These are phyloP conservation scores for Trichoderma koningii DNA, from an alignment of 2,329 filamentous ascomycete species.

Conservation along the genomic window DNA sequence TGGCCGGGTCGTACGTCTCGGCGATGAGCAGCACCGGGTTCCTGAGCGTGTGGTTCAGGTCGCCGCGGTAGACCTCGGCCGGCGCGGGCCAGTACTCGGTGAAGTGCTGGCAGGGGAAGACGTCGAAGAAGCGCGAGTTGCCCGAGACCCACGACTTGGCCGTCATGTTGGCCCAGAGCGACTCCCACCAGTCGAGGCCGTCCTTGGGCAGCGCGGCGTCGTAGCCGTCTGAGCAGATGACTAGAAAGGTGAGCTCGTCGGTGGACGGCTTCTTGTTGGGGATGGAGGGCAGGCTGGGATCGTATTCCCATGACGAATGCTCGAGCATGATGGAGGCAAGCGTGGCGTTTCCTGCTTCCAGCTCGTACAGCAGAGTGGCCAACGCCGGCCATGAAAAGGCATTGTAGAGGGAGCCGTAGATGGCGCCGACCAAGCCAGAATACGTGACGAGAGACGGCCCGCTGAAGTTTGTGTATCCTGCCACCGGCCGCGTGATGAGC, in stretches of 20 bases:
- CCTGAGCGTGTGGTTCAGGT: constrained; percentile 47
- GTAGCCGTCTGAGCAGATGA: constrained; percentile 51
- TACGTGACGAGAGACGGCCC: constrained; percentile 52
- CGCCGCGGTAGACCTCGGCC: constrained; percentile 51
- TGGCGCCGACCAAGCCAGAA: constrained; percentile 42
- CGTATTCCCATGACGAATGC: constrained; percentile 43
- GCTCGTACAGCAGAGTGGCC: constrained; percentile 46
- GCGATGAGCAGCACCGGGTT: constrained; percentile 51
- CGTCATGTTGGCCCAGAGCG: constrained; percentile 52
- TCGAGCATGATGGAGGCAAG: constrained; percentile 46
- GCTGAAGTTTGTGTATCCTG: constrained; percentile 42
- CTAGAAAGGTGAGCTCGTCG: constrained; percentile 45
- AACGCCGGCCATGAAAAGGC: constrained; percentile 46
- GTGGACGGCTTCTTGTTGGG: constrained; percentile 37
- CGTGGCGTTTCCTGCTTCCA: constrained; percentile 50
- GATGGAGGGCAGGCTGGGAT: constrained; percentile 42
- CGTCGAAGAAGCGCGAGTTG: constrained; percentile 48
- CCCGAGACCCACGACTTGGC: constrained; percentile 49
- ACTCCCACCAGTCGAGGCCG: constrained; percentile 49
- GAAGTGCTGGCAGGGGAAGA: constrained; percentile 52
- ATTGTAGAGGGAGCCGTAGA: constrained; percentile 50
- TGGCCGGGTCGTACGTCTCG: constrained; percentile 54
- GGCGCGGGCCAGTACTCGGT: constrained; percentile 48
- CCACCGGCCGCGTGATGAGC: constrained; percentile 43
- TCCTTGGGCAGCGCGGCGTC: constrained; percentile 45